Conservation (phyloP, 257 asterid genomes). For the Cynanchum wilfordii region DNA sequence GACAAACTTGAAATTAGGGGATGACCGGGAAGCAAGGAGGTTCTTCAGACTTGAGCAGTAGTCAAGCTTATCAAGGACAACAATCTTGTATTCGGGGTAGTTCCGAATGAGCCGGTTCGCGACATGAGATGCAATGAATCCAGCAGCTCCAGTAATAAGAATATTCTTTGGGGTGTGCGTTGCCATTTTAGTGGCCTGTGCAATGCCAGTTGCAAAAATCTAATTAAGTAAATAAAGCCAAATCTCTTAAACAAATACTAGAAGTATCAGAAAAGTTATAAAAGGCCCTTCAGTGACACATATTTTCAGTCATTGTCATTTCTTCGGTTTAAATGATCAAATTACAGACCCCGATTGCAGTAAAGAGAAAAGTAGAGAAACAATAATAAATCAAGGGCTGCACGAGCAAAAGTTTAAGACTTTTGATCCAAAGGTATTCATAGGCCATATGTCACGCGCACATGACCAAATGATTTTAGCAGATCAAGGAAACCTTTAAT, state of each 20-base stretch:
- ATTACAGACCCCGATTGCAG: not conserved
- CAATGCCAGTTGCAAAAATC: slow-evolving; percentile 13
- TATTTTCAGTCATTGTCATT: too few species aligned
- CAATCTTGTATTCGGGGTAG: slow-evolving; percentile 88
- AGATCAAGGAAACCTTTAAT: not conserved
- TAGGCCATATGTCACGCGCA: not conserved
- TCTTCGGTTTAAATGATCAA: not conserved
- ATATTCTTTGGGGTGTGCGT: slow-evolving; percentile 76
- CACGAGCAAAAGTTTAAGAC: not conserved
- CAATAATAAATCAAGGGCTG: not conserved
- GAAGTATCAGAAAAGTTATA: not conserved
- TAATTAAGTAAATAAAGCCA: not conserved
- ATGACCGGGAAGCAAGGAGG: slow-evolving; percentile 67
- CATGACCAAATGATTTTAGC: not conserved
- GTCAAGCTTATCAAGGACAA: slow-evolving; percentile 93
- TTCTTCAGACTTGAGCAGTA: slow-evolving; percentile 88
- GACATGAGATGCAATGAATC: slow-evolving; percentile 95
- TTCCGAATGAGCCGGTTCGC: slow-evolving; percentile 80
- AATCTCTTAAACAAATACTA: not conserved
- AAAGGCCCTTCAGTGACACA: not conserved
- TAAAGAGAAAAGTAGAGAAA: not conserved
- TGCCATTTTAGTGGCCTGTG: slow-evolving; percentile 48
- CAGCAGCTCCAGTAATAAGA: slow-evolving; percentile 99
- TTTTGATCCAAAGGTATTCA: not conserved
- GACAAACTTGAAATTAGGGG: slow-evolving; percentile 82